Evolutionary conservation across 169 alveolate species (phyloP), one percentile per base, ranked within the genome.

Genomic region (Eimeria tenella): DNA sequence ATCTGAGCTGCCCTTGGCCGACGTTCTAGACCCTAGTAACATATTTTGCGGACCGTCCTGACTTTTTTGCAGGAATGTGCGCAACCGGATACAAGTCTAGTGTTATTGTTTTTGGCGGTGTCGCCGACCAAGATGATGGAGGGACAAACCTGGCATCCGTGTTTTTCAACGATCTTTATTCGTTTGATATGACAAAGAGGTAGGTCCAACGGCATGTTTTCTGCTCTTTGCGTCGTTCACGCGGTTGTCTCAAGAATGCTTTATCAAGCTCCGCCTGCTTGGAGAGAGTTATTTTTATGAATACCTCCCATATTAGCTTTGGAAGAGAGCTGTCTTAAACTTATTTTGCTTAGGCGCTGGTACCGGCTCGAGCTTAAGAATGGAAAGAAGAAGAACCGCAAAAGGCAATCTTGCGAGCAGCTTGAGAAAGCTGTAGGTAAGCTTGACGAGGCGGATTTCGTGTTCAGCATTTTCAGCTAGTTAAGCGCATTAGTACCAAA

Each of bases 41-140:
- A 31, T 42, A 2, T 9, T 50, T 19, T 50, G 84, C 31, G 82
- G 23, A 65, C 21, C 50, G 10, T 21, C 63, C 88, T 68, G 25
- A 21, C 53, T n/a, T 75, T 25, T 42, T 5, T 19, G 1, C 90
- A 91, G 96, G 95, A 21, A 81, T 77, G 94, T 83, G 94, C 63
- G 89, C 90, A 17, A 87, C 79, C 4, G 92, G 73, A 74, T 96
- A 96, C 96, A 96, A 96, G 87, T 95, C 96, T 58, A 92, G 94
- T 56, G 95, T 95, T n/a, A 82, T 97, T 75, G 95, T 97, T 49
- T 97, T 97, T 86, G 99, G 99, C 1, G 99, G 99, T 2, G 99
- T 98, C 56, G 96, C 95, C 75, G 99, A 98, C 94, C 96, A 94
- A 77, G 98, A 97, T 82, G 97, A 96, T 86, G 97, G 97, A 73